Evolutionary conservation across 2,329 filamentous ascomycete genomes (phyloP), one percentile per base, ranked within the genome.

Genomic region (Pseudogymnoascus sp.): DNA sequence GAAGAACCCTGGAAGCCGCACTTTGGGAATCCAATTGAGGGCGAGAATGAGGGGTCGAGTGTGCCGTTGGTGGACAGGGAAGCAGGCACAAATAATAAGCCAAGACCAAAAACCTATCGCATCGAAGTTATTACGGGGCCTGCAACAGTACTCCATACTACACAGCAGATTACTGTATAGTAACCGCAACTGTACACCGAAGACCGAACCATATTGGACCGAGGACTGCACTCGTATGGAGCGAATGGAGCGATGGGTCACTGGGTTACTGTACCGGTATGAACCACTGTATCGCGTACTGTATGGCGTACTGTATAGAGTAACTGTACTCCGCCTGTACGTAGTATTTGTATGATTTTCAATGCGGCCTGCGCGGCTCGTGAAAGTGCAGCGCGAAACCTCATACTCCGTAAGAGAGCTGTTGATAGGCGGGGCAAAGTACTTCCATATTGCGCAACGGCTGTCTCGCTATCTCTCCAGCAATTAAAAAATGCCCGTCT

Each of bases 21-120:
- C 33, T 22, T 58, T 58, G 18, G 57, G 57, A 58, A 58, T 30
- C 57, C 57, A 58, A 53, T 53, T 53, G 47, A 53, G n/a, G 47
- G 28, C 47, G 33, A n/a, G 25, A 22, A 30, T 53, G 47, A 53
- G 47, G 47, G 47, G 47, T 53, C 47, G 47, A 53, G 9, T 53
- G 47, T 53, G 28, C 47, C 47, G 47, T 53, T 53, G 47, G 28
- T n/a, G 8, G 47, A 9, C 47, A 53, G 28, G 28, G 47, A 53
- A 53, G 47, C 47, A 53, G 47, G 47, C 47, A 53, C 47, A 33
- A 33, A 53, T 9, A 33, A 53, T 9, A 33, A 53, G 47, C 47
- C 47, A 53, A 53, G 47, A 20, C 28, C 47, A 53, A 33, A 33
- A 33, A 53, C 47, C 47, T 53, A 53, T 53, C 28, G 9, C 5